Conservation (phyloP, 2,329 filamentous ascomycete genomes). For the Fusarium sp. region DNA sequence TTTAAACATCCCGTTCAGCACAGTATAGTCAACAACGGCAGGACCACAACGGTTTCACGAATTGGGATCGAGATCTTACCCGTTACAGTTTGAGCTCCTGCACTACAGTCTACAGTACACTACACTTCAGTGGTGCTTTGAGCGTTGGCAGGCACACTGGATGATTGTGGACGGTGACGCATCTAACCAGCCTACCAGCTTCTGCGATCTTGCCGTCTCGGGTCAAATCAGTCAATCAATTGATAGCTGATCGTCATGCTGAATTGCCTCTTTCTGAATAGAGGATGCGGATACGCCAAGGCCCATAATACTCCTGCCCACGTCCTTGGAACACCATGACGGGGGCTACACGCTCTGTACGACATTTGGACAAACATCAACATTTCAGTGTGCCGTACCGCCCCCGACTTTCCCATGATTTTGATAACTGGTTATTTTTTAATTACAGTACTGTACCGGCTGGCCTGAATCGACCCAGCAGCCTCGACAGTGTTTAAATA, state of each 20-base stretch:
- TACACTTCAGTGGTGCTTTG: conserved; percentile 17
- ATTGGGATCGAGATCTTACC: conserved; percentile 47
- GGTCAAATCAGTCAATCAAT: conserved; percentile 37
- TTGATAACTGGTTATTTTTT: not conserved
- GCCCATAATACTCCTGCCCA: conserved; percentile 24
- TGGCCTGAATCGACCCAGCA: conserved; percentile 5
- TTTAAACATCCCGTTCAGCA: not conserved
- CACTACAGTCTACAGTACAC: conserved; percentile 1
- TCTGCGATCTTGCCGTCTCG: conserved; percentile 21
- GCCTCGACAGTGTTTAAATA: not conserved
- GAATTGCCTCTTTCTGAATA: conserved; percentile 28
- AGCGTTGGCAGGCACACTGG: conserved; percentile 9
- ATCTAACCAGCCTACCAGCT: conserved; percentile 11
- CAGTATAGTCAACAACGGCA: conserved; percentile 3
- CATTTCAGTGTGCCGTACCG: conserved; percentile 6
- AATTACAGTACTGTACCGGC: not conserved
- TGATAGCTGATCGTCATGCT: conserved; percentile 32
- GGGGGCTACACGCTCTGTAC: conserved; percentile 20
- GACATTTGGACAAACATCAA: conserved; percentile 14
- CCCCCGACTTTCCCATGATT: not conserved
- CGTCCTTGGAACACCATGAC: conserved; percentile 35
- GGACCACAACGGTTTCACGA: conserved; percentile 32
- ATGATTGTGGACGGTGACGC: conserved; percentile 22
- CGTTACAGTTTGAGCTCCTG: conserved; percentile 29
- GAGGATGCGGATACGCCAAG: conserved; percentile 32